Conservation (phyloP, 495 filamentous ascomycete species). For the Venustampulla echinocandica region DNA sequence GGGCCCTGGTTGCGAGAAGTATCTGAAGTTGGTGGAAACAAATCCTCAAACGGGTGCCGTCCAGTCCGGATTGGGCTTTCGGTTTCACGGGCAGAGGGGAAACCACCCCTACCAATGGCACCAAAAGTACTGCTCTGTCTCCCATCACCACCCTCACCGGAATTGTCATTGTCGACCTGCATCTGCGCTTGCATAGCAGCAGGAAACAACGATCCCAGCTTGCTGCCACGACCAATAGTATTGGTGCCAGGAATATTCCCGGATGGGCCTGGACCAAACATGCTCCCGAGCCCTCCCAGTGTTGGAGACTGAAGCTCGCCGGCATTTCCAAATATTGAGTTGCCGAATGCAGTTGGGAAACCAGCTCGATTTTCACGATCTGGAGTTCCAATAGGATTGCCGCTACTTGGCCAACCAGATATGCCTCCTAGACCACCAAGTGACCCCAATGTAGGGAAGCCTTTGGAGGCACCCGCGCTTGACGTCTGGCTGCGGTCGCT, state of each 20-base stretch:
- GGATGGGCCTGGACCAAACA: constrained; percentile 46
- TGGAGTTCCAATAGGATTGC: constrained; percentile 59
- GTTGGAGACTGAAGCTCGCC: constrained; percentile 70
- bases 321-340: constrained; percentile 60
- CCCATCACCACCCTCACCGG: constrained; percentile 38
- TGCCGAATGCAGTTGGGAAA: constrained; percentile 53
- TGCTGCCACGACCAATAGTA: constrained; percentile 64
- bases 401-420: constrained; percentile 55
- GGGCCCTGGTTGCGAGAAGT: constrained; percentile 11
- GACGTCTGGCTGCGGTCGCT: constrained; percentile 84
- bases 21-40: constrained; percentile 34
- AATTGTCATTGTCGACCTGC: constrained; percentile 45
- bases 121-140: constrained; percentile 43
- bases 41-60: constrained; percentile 49
- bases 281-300: constrained; percentile 38
- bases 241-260: constrained; percentile 42
- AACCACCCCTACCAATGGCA: constrained; percentile 44
- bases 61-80: constrained; percentile 54
- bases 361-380: constrained; percentile 61
- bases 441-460: constrained; percentile 57
- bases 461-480: constrained; percentile 64
- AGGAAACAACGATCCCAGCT: constrained; percentile 81
- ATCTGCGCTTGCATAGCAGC: constrained; percentile 82
- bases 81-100: constrained; percentile 42
- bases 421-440: constrained; percentile 49